phyloP scores from a whole-genome alignment of 202 grass and related monocot species.

The Elaeis oleifera region DNA sequence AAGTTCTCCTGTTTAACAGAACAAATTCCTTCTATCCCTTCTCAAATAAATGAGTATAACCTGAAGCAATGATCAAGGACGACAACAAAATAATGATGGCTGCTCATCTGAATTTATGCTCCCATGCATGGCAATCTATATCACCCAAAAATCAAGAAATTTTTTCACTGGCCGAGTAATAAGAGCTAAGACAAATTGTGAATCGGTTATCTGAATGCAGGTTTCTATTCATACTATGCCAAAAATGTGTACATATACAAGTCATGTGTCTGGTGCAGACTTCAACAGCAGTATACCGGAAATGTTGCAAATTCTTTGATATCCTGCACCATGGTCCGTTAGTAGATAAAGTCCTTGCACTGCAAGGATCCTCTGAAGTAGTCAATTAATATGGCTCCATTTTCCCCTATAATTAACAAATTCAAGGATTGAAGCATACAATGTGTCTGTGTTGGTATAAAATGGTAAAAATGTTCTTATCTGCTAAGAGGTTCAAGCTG shows the following conservation, averaged over 20 bases:
- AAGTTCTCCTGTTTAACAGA: too few species aligned
- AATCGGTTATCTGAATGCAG: too few species aligned
- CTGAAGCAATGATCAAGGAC: too few species aligned
- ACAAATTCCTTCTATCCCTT: too few species aligned
- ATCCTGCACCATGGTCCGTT: constrained; percentile 4
- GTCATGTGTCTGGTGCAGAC: background rate
- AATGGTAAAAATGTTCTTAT: constrained; percentile 29
- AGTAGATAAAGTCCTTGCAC: constrained; percentile 2
- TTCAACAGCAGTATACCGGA: background rate
- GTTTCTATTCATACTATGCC: background rate
- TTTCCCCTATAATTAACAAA: background rate
- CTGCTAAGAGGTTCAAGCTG: constrained; percentile 66
- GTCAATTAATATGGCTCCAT: constrained; percentile 8
- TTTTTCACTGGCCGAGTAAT: too few species aligned
- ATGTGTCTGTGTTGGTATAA: background rate
- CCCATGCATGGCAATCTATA: too few species aligned
- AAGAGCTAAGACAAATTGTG: too few species aligned
- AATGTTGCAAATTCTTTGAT: background rate
- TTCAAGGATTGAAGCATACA: background rate
- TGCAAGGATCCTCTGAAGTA: constrained; percentile 6
- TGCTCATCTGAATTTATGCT: too few species aligned
- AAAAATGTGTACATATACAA: background rate
- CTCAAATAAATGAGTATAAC: too few species aligned
- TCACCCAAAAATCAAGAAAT: too few species aligned
- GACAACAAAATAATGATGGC: too few species aligned